phyloP scores from a whole-genome alignment of 805 yeast genomes.

The Saccharomyces cerevisiae region DNA sequence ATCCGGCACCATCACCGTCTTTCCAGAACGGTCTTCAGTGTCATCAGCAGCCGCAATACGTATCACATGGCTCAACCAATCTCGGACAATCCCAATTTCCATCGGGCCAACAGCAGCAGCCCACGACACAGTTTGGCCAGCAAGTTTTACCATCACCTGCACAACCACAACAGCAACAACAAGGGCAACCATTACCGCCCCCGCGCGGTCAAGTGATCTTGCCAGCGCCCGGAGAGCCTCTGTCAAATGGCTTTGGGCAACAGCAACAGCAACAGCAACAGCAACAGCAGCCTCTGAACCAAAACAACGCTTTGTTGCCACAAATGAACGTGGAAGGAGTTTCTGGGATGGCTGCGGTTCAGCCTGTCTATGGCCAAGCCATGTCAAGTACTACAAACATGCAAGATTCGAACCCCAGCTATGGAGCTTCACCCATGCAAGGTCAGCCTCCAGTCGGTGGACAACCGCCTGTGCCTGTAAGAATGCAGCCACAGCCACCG shows the following conservation, averaged over 20 bases:
- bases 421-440: not conserved
- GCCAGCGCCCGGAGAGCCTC: not conserved
- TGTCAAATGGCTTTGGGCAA: not conserved
- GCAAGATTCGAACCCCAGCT: not conserved
- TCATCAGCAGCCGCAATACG: slow-evolving; percentile 3
- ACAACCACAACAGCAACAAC: slow-evolving; percentile 7
- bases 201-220: slow-evolving; percentile 7
- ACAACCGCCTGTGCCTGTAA: not conserved
- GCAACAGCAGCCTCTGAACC: not conserved
- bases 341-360: not conserved
- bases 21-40: slow-evolving; percentile 6
- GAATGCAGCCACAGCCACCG: not conserved
- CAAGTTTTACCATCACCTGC: not conserved
- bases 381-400: not conserved
- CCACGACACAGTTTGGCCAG: slow-evolving; percentile 3
- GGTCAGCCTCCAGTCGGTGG: not conserved
- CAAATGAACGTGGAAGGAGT: not conserved
- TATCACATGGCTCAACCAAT: not conserved
- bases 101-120: slow-evolving; percentile 2
- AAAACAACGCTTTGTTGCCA: not conserved
- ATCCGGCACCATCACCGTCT: slow-evolving; percentile 2
- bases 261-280: not conserved
- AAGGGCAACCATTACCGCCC: slow-evolving; percentile 4
- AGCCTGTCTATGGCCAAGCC: slow-evolving; percentile 2
- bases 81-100: slow-evolving; percentile 3